Evolutionary conservation across 148 eudicot species (phyloP).

Genomic region (Cornus florida): DNA sequence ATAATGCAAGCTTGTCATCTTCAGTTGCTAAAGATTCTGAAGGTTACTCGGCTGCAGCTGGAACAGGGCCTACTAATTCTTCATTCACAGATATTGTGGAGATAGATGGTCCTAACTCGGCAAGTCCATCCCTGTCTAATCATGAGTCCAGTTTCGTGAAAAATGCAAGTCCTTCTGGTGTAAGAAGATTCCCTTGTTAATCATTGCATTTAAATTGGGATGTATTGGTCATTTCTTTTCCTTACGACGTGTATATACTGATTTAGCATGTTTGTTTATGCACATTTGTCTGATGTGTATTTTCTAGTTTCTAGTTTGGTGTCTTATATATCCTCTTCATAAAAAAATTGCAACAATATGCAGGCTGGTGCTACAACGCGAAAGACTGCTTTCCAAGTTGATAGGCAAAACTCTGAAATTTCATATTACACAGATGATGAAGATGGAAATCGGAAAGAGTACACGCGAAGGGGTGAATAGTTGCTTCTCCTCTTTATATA

Average conservation of each 20-base stretch:
- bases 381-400: constrained; percentile 57
- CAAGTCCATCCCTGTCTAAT: constrained; percentile 40
- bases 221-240: background rate
- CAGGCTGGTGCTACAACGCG: constrained; percentile 83
- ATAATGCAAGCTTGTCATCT: constrained; percentile 14
- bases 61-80: constrained; percentile 29
- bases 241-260: background rate
- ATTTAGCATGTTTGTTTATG: background rate
- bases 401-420: constrained; percentile 71
- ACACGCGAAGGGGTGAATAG: constrained; percentile 61
- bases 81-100: constrained; percentile 58
- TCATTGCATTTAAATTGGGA: background rate
- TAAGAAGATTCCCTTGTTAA: constrained; percentile 40
- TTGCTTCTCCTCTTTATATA: background rate
- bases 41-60: constrained; percentile 7
- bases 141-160: constrained; percentile 54
- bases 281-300: background rate
- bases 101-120: constrained; percentile 60
- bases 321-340: background rate
- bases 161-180: constrained; percentile 74
- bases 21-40: constrained; percentile 12
- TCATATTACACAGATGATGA: constrained; percentile 84
- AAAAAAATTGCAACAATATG: background rate
- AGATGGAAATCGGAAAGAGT: constrained; percentile 72
- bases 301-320: background rate